phyloP scores from a whole-genome alignment of 2,329 filamentous ascomycete species.

The Cytospora paraplurivora region DNA sequence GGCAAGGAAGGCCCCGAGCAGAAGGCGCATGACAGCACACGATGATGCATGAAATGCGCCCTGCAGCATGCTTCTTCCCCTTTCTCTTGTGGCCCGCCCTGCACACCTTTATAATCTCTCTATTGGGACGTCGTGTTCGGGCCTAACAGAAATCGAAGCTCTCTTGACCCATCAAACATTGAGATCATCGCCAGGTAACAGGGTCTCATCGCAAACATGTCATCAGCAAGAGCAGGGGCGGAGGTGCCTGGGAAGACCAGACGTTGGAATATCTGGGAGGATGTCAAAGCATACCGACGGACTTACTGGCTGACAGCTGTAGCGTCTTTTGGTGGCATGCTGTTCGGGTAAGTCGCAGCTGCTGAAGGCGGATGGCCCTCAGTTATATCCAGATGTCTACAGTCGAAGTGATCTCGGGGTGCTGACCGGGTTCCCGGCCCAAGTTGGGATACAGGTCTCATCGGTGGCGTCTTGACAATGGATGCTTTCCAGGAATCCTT shows the following conservation, averaged over 20 bases:
- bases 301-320: constrained; percentile 25
- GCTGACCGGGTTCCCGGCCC: background rate
- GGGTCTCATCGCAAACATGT: background rate
- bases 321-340: constrained; percentile 28
- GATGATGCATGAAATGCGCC: background rate
- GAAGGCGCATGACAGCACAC: background rate
- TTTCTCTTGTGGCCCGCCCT: too few species aligned
- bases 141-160: background rate
- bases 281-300: constrained; percentile 20
- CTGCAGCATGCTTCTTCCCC: background rate
- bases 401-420: background rate
- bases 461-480: constrained; percentile 28
- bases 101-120: too few species aligned
- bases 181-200: background rate
- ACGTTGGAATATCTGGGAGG: constrained; percentile 20
- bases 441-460: constrained; percentile 28
- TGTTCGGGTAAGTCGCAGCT: constrained; percentile 20
- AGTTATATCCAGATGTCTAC: too few species aligned
- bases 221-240: constrained; percentile 4
- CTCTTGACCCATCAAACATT: background rate
- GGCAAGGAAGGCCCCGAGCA: background rate
- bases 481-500: constrained; percentile 28
- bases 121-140: too few species aligned
- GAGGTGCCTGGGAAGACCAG: constrained; percentile 5
- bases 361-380: too few species aligned